Evolutionary conservation across 208 protist genomes (phyloP).

Genomic region (Wallacemonas rigidus): DNA sequence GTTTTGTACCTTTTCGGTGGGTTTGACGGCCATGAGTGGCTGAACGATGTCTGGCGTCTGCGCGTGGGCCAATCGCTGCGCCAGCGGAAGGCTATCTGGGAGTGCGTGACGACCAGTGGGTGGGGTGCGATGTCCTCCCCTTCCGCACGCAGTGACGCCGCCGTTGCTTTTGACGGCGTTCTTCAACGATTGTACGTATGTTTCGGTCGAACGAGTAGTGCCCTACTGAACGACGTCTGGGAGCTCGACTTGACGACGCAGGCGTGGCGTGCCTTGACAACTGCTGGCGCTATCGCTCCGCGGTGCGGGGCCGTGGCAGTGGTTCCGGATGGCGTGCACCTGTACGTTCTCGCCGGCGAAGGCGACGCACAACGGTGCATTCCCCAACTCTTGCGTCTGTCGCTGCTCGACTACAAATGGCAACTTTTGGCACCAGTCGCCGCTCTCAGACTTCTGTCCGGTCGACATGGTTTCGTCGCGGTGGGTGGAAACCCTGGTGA

Average conservation of each 20-base stretch:
- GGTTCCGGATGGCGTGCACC: conserved; percentile 23
- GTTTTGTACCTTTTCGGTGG: conserved; percentile 67
- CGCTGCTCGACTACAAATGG: conserved; percentile 46
- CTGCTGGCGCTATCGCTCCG: conserved; percentile 20
- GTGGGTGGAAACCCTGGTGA: conserved; percentile 27
- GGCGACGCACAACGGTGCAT: conserved; percentile 31
- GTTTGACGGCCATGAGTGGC: conserved; percentile 40
- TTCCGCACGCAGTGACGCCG: conserved; percentile 39
- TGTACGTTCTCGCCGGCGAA: conserved; percentile 37
- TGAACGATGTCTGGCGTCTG: conserved; percentile 70
- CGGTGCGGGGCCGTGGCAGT: conserved; percentile 31
- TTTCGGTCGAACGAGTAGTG: conserved; percentile 38
- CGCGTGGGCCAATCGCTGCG: conserved; percentile 28
- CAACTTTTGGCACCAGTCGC: conserved; percentile 26
- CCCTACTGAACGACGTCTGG: conserved; percentile 37
- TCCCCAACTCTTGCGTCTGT: conserved; percentile 39
- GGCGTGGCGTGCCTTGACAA: conserved; percentile 31
- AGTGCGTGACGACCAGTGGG: conserved; percentile 23
- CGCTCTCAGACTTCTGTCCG: conserved; percentile 23
- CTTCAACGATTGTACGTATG: conserved; percentile 40
- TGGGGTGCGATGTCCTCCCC: conserved; percentile 27
- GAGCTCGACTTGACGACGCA: conserved; percentile 37
- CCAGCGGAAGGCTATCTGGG: conserved; percentile 32
- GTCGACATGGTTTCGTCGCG: conserved; percentile 27
- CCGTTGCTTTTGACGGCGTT: conserved; percentile 38